These are phyloP conservation scores for Penicillium sp. DNA, from an alignment of 2,329 filamentous ascomycete genomes.

Conservation along the genomic window DNA sequence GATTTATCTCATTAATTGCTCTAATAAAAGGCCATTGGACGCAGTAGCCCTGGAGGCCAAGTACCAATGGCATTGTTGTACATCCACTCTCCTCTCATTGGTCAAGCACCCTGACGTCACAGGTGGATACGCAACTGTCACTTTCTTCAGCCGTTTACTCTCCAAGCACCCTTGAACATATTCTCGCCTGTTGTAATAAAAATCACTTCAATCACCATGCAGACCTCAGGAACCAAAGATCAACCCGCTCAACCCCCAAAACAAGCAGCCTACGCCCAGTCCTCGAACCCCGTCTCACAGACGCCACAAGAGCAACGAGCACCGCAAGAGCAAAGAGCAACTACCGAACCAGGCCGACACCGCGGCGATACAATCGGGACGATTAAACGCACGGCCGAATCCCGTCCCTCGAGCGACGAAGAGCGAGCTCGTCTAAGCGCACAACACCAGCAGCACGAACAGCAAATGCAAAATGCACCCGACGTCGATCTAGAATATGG, in stretches of 20 bases:
- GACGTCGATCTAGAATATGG: conserved; percentile 37
- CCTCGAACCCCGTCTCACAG: conserved; percentile 34
- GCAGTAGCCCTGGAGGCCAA: too few relatives aligned
- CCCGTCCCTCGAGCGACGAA: conserved; percentile 29
- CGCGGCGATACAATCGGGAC: conserved; percentile 25
- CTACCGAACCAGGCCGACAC: conserved; percentile 6
- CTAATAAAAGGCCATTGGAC: not conserved
- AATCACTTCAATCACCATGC: conserved; percentile 6
- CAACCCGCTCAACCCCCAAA: conserved; percentile 35
- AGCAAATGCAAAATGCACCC: conserved; percentile 14
- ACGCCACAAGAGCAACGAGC: conserved; percentile 26
- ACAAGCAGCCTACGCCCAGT: conserved; percentile 33
- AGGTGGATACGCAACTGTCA: not conserved
- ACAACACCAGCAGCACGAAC: conserved; percentile 17
- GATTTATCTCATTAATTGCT: not conserved
- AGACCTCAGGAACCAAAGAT: conserved; percentile 11
- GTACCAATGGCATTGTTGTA: not conserved
- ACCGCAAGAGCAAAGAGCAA: too few relatives aligned
- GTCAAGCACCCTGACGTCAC: not conserved
- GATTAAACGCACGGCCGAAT: conserved; percentile 27
- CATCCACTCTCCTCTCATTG: not conserved
- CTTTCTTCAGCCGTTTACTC: not conserved
- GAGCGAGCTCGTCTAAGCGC: conserved; percentile 18
- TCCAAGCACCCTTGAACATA: not conserved
- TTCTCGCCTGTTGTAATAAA: not conserved